Evolutionary conservation across 208 protist genomes (phyloP).

Genomic region (Trichomonas vaginalis): DNA sequence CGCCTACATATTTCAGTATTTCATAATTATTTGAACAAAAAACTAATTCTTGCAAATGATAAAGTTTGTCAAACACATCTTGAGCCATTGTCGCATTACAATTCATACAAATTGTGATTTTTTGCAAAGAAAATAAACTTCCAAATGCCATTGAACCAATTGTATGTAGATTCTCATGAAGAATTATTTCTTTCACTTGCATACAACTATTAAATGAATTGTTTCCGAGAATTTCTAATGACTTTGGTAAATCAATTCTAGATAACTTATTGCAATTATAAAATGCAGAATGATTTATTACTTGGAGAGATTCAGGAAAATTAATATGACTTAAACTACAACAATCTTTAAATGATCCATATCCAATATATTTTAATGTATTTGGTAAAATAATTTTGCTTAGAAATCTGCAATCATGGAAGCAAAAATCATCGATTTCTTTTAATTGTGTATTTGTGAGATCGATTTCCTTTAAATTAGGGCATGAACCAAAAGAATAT

Average conservation of each 20-base stretch:
- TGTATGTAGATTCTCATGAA: background rate
- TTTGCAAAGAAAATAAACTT: background rate
- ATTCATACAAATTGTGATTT: background rate
- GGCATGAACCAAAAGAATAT: background rate
- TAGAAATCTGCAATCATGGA: background rate
- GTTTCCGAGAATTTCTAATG: background rate
- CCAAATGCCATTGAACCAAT: background rate
- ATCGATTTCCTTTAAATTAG: background rate
- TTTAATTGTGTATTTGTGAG: background rate
- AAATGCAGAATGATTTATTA: background rate
- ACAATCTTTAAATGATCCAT: background rate
- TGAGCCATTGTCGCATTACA: no score
- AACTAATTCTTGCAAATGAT: no score
- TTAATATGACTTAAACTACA: background rate
- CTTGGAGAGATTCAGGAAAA: background rate
- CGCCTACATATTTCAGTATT: no score
- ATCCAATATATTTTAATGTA: background rate
- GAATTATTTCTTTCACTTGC: background rate
- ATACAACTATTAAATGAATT: background rate
- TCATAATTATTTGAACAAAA: no score
- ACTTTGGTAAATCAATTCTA: background rate
- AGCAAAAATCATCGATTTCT: background rate
- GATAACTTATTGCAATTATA: background rate
- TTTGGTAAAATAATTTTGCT: background rate
- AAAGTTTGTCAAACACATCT: no score